Base-by-base conservation (phyloP, 306 rosid species). In the Sechiopsis laciniata region DNA sequence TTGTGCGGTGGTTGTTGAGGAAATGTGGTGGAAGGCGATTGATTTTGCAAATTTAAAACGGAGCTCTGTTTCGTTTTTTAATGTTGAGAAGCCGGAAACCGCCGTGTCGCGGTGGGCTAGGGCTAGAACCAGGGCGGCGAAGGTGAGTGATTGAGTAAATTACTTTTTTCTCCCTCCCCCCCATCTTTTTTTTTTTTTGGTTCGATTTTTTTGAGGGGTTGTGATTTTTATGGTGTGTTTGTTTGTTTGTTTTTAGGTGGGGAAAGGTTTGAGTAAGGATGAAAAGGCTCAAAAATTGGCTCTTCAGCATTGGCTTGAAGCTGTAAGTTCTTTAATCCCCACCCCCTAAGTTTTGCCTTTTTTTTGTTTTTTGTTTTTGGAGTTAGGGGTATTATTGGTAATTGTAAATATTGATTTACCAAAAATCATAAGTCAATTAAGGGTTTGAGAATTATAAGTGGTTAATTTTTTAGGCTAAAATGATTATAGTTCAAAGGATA, bases 241-340 rank as follows among this genome's bases (percentile, higher is more conserved):
- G 5, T 55, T 57, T 55, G 4, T 19, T 48, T 5, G 55, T 69
- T 55, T 8, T 79, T 32, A 91, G 97, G 92, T 92, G 42, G 99
- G 99, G 45, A 94, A 94, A 82, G 99, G 99, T 80, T 84, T 94
- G 85, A 91, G 95, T n/a, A 94, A 94, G 80, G 87, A 94, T 78
- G 99, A 89, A 24, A 94, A 94, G 75, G 99, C 99, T 21, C 96
- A 94, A 81, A 94, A 91, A 65, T 76, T 94, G 24, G 96, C 99
- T 74, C 92, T 89, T 8, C 96, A 87, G 74, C 99, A 94, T 78
- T 94, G 99, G 99, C 99, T 94, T 59, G 99, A 94, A 82, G 91
- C 94, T 74, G 94, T 90, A 80, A 85, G 91, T 72, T 53, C 40
- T 45, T 72, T 1, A 80, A 75, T 22, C 21, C 17, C 21, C 0